Conservation (phyloP, 1,139 yeast genomes). For the Entelexis sorbosivorans region DNA sequence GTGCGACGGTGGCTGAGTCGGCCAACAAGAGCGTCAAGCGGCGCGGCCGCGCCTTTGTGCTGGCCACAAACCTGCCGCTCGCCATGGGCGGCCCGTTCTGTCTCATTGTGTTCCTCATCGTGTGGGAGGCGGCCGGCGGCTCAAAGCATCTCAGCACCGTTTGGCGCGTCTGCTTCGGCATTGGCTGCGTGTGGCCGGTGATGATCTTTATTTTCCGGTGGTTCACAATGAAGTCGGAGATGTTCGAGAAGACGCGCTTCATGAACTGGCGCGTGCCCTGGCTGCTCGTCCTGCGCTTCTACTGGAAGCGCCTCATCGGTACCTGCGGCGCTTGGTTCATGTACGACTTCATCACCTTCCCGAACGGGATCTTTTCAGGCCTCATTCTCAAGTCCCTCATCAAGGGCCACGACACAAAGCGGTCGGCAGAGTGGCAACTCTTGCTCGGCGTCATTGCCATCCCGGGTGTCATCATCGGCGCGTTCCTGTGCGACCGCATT, state of each 20-base stretch:
- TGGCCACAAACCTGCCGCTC: slow-evolving; percentile 63
- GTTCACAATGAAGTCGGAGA: slow-evolving; percentile 57
- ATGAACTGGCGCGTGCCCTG: slow-evolving; percentile 41
- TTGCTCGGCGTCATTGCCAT: slow-evolving; percentile 43
- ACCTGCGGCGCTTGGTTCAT: slow-evolving; percentile 54
- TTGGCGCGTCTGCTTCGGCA: slow-evolving; percentile 68
- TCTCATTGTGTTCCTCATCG: slow-evolving; percentile 54
- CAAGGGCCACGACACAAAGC: slow-evolving; percentile 32
- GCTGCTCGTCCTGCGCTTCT: slow-evolving; percentile 41
- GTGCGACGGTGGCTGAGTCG: slow-evolving; percentile 61
- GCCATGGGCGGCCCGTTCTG: slow-evolving; percentile 73
- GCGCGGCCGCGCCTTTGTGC: slow-evolving; percentile 53
- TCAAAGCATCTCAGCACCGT: slow-evolving; percentile 41
- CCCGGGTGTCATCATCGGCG: slow-evolving; percentile 53
- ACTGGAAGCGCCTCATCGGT: slow-evolving; percentile 47
- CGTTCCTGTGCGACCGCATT: slow-evolving; percentile 41
- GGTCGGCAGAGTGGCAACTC: slow-evolving; percentile 49
- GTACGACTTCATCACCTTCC: slow-evolving; percentile 55
- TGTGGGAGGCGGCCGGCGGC: slow-evolving; percentile 42
- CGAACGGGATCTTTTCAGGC: slow-evolving; percentile 49
- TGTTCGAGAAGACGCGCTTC: slow-evolving; percentile 46
- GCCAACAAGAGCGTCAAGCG: slow-evolving; percentile 56
- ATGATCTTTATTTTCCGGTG: slow-evolving; percentile 59
- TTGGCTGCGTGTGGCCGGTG: slow-evolving; percentile 67
- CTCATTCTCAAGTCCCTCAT: slow-evolving; percentile 43